These are phyloP conservation scores for Ceratocystis destructans DNA, from an alignment of 2,329 filamentous ascomycete species.

Conservation along the genomic window DNA sequence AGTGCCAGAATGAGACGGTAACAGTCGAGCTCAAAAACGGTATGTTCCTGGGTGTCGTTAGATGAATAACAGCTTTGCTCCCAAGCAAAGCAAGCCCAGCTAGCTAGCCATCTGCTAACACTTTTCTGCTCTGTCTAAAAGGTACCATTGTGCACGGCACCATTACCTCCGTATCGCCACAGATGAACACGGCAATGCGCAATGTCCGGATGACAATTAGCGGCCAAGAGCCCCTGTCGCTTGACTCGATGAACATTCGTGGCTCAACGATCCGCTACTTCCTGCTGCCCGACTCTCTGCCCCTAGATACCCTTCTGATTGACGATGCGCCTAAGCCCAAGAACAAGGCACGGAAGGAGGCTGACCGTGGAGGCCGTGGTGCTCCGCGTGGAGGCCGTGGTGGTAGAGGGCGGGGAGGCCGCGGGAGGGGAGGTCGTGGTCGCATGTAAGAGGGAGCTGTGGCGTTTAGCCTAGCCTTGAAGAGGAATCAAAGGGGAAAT, in stretches of 20 bases:
- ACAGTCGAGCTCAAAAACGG: conserved; percentile 98
- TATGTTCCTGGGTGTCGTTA: conserved; percentile 30
- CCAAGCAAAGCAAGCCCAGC: background rate
- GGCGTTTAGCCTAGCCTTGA: background rate
- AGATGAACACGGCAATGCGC: conserved; percentile 96
- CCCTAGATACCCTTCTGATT: conserved; percentile 86
- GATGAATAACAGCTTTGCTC: background rate
- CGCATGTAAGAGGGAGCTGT: conserved; percentile 20
- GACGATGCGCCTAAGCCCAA: conserved; percentile 97
- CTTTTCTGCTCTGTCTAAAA: conserved; percentile 27
- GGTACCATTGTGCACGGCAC: conserved; percentile 94
- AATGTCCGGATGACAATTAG: conserved; percentile 93
- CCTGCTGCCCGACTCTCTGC: conserved; percentile 89
- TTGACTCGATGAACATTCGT: conserved; percentile 94
- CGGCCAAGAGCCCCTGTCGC: conserved; percentile 70
- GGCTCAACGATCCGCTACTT: conserved; percentile 93
- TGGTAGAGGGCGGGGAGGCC: conserved; percentile 41
- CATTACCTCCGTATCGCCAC: conserved; percentile 87
- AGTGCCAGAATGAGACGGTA: conserved; percentile 96
- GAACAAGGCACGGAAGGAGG: conserved; percentile 98
- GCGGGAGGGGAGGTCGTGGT: conserved; percentile 33
- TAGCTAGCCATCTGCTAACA: background rate
- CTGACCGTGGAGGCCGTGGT: conserved; percentile 45
- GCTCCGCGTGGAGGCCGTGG: conserved; percentile 37
- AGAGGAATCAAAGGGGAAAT: background rate